Conservation (phyloP, 371 early-diverging fungal species). For the Syncephalastrum monosporum region DNA sequence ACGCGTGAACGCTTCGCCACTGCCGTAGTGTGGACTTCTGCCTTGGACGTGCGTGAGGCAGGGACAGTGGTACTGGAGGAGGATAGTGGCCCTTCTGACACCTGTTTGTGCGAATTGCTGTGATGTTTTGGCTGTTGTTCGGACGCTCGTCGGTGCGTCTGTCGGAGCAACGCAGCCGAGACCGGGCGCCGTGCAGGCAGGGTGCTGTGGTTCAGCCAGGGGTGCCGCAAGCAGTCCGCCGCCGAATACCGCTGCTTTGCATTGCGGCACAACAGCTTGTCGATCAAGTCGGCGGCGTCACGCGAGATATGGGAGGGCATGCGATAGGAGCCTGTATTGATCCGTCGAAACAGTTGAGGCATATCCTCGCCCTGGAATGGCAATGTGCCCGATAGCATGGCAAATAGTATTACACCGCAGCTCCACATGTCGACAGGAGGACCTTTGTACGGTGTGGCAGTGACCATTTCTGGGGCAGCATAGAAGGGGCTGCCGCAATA, state of each 20-base stretch:
- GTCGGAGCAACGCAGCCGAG: too few species aligned
- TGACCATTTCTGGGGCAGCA: constrained; percentile 86
- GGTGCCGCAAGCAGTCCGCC: constrained; percentile 67
- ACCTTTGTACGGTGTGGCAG: constrained; percentile 70
- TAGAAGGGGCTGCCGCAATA: constrained; percentile 95
- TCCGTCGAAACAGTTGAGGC: constrained; percentile 68
- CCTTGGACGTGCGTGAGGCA: constrained; percentile 1
- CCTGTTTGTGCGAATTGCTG: background rate
- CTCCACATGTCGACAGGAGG: constrained; percentile 82
- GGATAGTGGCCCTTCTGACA: background rate
- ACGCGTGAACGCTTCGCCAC: constrained; percentile 9
- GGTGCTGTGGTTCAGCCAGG: constrained; percentile 59
- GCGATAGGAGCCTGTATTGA: constrained; percentile 57
- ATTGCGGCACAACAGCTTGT: constrained; percentile 51
- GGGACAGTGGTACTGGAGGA: background rate
- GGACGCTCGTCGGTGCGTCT: background rate
- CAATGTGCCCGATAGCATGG: constrained; percentile 72
- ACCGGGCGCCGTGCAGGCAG: background rate
- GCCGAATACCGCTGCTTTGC: constrained; percentile 74
- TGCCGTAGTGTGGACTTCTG: background rate
- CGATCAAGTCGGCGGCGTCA: constrained; percentile 52
- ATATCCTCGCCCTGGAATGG: constrained; percentile 83
- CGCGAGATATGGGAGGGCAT: constrained; percentile 47
- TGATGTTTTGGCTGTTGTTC: background rate
- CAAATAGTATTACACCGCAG: constrained; percentile 76